Conservation (phyloP, 1,284 basidiomycete species). For the Cerrena zonata region DNA sequence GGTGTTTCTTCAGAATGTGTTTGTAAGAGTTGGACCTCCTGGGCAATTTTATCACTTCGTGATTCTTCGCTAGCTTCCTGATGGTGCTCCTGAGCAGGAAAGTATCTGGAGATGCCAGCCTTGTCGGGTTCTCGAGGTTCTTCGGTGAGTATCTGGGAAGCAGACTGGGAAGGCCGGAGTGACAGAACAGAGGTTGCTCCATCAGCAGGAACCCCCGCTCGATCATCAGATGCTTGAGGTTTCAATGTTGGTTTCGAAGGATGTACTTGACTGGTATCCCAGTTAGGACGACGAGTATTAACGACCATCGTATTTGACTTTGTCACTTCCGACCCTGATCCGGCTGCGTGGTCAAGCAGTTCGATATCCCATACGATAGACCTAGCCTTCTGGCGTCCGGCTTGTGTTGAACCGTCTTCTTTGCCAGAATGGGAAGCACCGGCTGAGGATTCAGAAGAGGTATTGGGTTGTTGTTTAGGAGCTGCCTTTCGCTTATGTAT, state of each 20-base stretch:
- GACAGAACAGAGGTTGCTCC: constrained; percentile 24
- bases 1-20: too few species aligned
- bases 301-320: constrained; percentile 19
- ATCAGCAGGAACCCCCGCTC: not conserved
- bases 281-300: constrained; percentile 16
- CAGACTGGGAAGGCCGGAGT: constrained; percentile 48
- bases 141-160: constrained; percentile 16
- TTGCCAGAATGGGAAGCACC: not conserved
- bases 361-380: constrained; percentile 71
- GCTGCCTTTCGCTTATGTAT: not conserved
- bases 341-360: constrained; percentile 22
- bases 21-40: too few species aligned
- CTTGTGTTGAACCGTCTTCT: not conserved
- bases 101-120: constrained; percentile 6
- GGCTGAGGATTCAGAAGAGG: not conserved
- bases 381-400: not conserved
- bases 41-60: too few species aligned
- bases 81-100: too few species aligned
- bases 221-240: not conserved
- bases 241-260: not conserved
- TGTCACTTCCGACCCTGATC: not conserved
- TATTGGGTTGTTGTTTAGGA: not conserved
- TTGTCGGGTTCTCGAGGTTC: not conserved
- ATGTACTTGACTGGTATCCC: constrained; percentile 6
- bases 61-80: too few species aligned